These are phyloP conservation scores for Picochlorum sp. DNA, from an alignment of 139 green algal species.

Conservation along the genomic window DNA sequence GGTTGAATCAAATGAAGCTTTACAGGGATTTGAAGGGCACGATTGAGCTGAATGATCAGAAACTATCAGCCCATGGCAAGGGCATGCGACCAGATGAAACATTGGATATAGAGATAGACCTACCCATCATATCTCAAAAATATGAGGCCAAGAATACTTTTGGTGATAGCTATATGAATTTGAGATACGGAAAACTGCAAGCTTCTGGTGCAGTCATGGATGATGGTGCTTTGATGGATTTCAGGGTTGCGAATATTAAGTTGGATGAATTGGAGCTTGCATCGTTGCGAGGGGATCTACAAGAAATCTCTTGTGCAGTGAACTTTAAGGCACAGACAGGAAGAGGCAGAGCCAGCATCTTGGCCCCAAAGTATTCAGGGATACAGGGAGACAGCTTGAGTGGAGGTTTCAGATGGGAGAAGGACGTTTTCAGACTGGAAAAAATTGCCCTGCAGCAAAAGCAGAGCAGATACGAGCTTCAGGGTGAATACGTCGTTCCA, in stretches of 20 bases:
- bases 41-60: slow-evolving; percentile 23
- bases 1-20: slow-evolving; percentile 61
- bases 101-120: slow-evolving; percentile 58
- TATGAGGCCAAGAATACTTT: neutral
- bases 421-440: slow-evolving; percentile 77
- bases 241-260: slow-evolving; percentile 39
- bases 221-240: slow-evolving; percentile 14
- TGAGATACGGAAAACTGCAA: slow-evolving; percentile 41
- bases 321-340: slow-evolving; percentile 57
- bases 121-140: slow-evolving; percentile 21
- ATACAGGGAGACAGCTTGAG: slow-evolving; percentile 50
- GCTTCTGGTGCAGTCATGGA: slow-evolving; percentile 25
- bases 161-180: slow-evolving; percentile 22
- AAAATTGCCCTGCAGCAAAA: slow-evolving; percentile 64
- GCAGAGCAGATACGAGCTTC: slow-evolving; percentile 54
- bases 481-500: slow-evolving; percentile 69
- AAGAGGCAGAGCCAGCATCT: slow-evolving; percentile 39
- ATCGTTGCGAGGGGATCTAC: slow-evolving; percentile 63
- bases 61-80: slow-evolving; percentile 33
- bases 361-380: slow-evolving; percentile 55
- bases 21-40: slow-evolving; percentile 34
- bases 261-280: slow-evolving; percentile 86
- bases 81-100: slow-evolving; percentile 42
- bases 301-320: slow-evolving; percentile 48
- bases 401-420: slow-evolving; percentile 64